phyloP scores from a whole-genome alignment of 2,329 filamentous ascomycete species.

The Alternaria sp. region DNA sequence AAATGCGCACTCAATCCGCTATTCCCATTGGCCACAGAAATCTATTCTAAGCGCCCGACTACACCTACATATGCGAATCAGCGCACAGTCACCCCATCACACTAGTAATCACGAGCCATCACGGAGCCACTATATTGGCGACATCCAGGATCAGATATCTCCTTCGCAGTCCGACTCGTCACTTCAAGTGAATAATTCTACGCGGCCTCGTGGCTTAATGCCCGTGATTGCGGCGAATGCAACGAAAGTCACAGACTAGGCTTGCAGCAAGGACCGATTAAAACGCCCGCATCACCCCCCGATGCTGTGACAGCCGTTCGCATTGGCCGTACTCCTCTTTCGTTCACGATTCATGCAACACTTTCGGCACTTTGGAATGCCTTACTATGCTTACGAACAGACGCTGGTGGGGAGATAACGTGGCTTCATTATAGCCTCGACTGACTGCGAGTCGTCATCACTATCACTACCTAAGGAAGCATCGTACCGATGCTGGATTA shows the following conservation, averaged over 20 bases:
- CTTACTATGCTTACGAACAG: not conserved
- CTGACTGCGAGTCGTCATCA: slow-evolving; percentile 10
- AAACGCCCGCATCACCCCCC: slow-evolving; percentile 17
- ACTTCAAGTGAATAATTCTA: slow-evolving; percentile 7
- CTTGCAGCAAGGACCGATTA: slow-evolving; percentile 13
- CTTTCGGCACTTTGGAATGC: slow-evolving; percentile 4
- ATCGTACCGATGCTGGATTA: slow-evolving; percentile 38
- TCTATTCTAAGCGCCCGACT: slow-evolving; percentile 22
- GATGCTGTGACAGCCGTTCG: slow-evolving; percentile 9
- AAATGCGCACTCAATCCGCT: slow-evolving; percentile 4
- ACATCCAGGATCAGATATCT: not conserved
- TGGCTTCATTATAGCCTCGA: slow-evolving; percentile 6
- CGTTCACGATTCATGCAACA: slow-evolving; percentile 10
- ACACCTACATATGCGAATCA: slow-evolving; percentile 11
- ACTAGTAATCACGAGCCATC: slow-evolving; percentile 3
- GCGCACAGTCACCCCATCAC: slow-evolving; percentile 16
- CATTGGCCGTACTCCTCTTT: slow-evolving; percentile 14
- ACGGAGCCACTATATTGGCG: slow-evolving; percentile 1
- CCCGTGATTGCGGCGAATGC: slow-evolving; percentile 6
- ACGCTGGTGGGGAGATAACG: not conserved
- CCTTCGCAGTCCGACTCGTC: not conserved
- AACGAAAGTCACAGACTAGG: slow-evolving; percentile 12
- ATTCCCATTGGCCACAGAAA: slow-evolving; percentile 14
- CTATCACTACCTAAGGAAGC: slow-evolving; percentile 29
- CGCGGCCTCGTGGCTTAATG: slow-evolving; percentile 13